Conservation (phyloP, 2,329 filamentous ascomycete genomes). For the Ophiognomonia clavigignenti-juglandacearum region DNA sequence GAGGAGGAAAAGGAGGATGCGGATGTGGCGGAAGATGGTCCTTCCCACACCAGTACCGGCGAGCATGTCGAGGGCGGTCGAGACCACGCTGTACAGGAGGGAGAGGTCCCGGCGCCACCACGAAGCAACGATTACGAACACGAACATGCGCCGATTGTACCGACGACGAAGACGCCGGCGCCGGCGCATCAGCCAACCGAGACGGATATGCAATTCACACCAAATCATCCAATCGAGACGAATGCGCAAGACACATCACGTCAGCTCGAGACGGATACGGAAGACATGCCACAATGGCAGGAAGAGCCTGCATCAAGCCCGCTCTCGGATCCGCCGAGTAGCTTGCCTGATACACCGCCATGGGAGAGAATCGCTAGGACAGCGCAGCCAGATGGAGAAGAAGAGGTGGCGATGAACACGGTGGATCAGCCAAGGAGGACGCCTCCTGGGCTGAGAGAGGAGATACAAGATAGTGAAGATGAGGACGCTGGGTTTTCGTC, state of each 20-base stretch:
- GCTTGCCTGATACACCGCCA: slow-evolving; percentile 3
- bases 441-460: slow-evolving; percentile 16
- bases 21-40: no score
- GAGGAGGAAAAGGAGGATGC: no score
- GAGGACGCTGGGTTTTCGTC: slow-evolving; percentile 29
- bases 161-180: neutral
- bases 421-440: neutral
- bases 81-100: no score
- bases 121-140: no score
- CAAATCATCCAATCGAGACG: no score
- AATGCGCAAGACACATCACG: no score
- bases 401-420: slow-evolving; percentile 1
- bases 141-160: no score
- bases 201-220: neutral
- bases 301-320: slow-evolving; percentile 1
- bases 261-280: neutral
- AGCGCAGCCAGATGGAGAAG: neutral
- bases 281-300: neutral
- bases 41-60: no score
- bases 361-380: neutral
- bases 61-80: no score
- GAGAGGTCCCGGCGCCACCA: no score
- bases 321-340: slow-evolving; percentile 13
- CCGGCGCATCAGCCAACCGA: neutral
- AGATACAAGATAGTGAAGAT: slow-evolving; percentile 36